A percentile compares a stretch with the other conserved stretches of the same genome.
Conservation (phyloP, 331 rosid genomes). For the Pyrus hybrid region DNA sequence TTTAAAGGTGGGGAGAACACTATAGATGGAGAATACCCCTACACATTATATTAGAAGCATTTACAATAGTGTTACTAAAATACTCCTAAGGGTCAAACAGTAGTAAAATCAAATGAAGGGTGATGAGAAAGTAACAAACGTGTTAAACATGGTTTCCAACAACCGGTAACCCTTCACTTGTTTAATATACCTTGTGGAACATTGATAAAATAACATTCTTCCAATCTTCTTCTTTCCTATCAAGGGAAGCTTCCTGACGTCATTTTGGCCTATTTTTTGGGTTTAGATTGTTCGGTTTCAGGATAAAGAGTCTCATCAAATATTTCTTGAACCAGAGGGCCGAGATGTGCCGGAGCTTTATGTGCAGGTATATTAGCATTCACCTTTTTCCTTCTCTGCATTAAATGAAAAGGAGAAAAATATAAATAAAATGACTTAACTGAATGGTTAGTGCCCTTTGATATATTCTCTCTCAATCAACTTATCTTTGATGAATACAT, state of each 20-base stretch:
- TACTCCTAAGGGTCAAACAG: neutral
- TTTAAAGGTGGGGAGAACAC: neutral
- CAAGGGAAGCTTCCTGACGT: neutral
- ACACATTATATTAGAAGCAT: neutral
- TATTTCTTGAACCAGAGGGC: constrained; percentile 99
- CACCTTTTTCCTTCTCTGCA: neutral
- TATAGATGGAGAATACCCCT: neutral
- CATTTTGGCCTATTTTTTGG: neutral
- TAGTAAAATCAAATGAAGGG: neutral
- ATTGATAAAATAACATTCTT: neutral
- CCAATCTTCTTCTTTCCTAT: neutral
- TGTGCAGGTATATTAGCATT: constrained; percentile 62
- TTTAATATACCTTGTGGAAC: neutral
- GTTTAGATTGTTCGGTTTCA: constrained; percentile 79
- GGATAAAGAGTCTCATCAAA: constrained; percentile 94
- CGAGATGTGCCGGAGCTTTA: constrained; percentile 90
- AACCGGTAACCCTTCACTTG: neutral
- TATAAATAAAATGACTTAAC: neutral
- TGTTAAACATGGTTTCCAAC: neutral
- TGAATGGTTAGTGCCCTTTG: neutral
- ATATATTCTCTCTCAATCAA: neutral
- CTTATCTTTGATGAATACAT: neutral
- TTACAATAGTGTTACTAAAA: neutral
- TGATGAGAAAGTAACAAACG: neutral
- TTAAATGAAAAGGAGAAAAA: constrained; percentile 1